phyloP scores from a whole-genome alignment of 179 eudicot species.

The Patellifolia procumbens region DNA sequence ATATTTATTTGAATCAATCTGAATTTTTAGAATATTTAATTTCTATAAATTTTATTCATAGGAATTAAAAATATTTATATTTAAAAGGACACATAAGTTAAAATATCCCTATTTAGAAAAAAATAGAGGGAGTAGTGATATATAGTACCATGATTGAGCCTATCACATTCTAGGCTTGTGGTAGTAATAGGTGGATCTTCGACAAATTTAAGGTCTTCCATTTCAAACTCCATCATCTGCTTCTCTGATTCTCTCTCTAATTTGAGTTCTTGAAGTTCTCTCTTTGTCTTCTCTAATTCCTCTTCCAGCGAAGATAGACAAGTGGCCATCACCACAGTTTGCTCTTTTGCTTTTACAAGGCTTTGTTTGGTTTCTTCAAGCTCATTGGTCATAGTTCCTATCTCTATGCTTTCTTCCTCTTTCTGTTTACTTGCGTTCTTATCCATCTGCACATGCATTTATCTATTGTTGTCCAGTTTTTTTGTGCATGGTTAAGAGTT shows the following conservation, averaged over 20 bases:
- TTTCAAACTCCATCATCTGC: constrained; percentile 32
- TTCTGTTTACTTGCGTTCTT: constrained; percentile 27
- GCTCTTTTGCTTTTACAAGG: constrained; percentile 63
- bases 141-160: background rate
- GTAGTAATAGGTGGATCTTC: constrained; percentile 35
- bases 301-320: constrained; percentile 55
- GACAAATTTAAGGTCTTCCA: constrained; percentile 57
- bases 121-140: no score
- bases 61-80: no score
- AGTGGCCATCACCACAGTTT: constrained; percentile 56
- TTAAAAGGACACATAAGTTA: no score
- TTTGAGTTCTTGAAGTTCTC: constrained; percentile 66
- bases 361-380: constrained; percentile 67
- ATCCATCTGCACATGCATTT: constrained; percentile 24
- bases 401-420: constrained; percentile 20
- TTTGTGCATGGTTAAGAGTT: background rate
- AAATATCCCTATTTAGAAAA: no score
- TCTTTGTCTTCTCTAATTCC: constrained; percentile 70
- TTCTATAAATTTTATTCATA: no score
- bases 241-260: constrained; percentile 42
- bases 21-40: no score
- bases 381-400: constrained; percentile 39
- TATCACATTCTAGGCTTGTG: constrained; percentile 14
- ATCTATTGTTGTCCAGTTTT: background rate
- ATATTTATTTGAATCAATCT: no score